Evolutionary conservation across 257 asterid genomes (phyloP), one percentile per base, ranked within the genome.

Genomic region (Cordia subcordata): DNA sequence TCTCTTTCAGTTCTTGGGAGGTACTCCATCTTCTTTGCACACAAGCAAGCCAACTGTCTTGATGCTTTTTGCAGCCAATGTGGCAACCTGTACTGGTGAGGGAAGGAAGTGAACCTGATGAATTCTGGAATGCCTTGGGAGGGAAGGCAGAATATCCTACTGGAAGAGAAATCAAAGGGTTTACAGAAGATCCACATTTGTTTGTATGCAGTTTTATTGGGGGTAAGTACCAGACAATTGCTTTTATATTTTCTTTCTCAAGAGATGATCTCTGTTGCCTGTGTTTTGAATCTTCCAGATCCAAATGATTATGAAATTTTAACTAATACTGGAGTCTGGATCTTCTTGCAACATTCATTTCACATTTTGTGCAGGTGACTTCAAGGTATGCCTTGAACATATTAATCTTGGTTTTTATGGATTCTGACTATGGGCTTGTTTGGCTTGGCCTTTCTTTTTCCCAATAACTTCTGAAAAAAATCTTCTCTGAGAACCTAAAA

Each of bases 51-150:
- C 52, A 47, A 10, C 15, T 63, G 8, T 55, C 14, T 47, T 20
- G 10, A 42, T 57, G 37, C 49, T 50, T 38, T 56, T 42, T 65
- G 72, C 88, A 89, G 97, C 94, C 95, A 35, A 65, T 80, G 45
- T 73, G 75, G 82, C 95, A 75, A 70, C 79, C 87, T 57, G 77
- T 75, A 58, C 60, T 68, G 72, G 89, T 81, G 71, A 89, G 90
- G 66, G 97, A 89, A 79, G 97, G 97, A 62, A 70, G 73, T 50
- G 97, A 89, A 65, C 74, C 87, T 10, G 95, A 86, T 60, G 75
- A 66, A 65, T 89, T 89, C 65, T 89, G 95, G 95, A 80, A 75
- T 14, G 72, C 83, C 55, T 62, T 89, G 52, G 90, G 94, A 60
- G 88, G 82, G 32, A 86, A 82, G 73, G 49, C 77, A 1, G 97